phyloP scores from a whole-genome alignment of 78 protist genomes.

The Cavenderia fasciculata region DNA sequence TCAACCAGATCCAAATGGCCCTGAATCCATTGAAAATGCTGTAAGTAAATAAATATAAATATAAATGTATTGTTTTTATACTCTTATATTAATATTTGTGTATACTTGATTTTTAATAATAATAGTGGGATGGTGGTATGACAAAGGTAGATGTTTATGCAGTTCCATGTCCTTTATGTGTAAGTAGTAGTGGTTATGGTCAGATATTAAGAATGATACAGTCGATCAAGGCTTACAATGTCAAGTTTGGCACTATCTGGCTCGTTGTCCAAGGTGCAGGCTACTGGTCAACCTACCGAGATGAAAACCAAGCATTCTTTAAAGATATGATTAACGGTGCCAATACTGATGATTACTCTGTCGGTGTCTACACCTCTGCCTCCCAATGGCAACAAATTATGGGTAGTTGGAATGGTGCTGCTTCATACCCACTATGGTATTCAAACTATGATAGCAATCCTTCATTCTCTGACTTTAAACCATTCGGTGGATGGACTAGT shows the following conservation, averaged over 20 bases:
- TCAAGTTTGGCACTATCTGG: constrained; percentile 51
- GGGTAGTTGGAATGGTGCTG: constrained; percentile 56
- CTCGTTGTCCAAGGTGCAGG: constrained; percentile 75
- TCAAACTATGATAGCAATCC: constrained; percentile 6
- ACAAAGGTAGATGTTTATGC: constrained; percentile 19
- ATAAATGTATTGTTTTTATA: too few relatives aligned
- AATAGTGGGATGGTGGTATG: too few relatives aligned
- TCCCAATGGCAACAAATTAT: constrained; percentile 55
- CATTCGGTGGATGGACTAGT: constrained; percentile 73
- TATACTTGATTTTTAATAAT: too few relatives aligned
- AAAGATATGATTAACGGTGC: constrained; percentile 5
- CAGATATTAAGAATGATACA: constrained; percentile 6
- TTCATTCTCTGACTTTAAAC: constrained; percentile 58
- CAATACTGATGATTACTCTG: neutral
- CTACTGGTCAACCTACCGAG: neutral
- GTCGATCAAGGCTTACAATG: neutral
- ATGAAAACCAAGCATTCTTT: constrained; percentile 30
- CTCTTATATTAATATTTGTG: too few relatives aligned
- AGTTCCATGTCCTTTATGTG: constrained; percentile 68
- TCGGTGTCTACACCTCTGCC: constrained; percentile 54
- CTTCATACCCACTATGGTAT: constrained; percentile 20
- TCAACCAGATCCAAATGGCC: too few relatives aligned
- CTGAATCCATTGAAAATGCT: too few relatives aligned
- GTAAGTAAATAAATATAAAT: too few relatives aligned
- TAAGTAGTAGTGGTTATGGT: constrained; percentile 17